Conservation (phyloP, 805 yeast species). For the Wickerhamomyces bovis region DNA sequence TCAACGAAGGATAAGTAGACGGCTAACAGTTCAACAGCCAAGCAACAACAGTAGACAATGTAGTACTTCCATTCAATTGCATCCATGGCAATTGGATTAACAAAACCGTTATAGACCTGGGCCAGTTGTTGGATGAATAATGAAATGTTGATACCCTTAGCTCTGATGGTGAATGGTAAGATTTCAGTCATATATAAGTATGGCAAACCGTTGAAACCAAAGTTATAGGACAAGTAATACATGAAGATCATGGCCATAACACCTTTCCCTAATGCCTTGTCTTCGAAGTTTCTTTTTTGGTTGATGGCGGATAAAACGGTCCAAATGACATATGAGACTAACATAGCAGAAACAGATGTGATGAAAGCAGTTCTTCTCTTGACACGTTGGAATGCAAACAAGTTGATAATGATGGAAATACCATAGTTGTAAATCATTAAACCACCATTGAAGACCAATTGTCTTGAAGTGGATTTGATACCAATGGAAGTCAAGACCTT, state of each 20-base stretch:
- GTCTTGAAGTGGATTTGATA: slow-evolving; percentile 35
- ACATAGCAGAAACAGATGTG: slow-evolving; percentile 29
- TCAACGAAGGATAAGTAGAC: slow-evolving; percentile 19
- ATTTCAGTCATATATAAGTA: slow-evolving; percentile 38
- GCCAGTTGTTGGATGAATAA: slow-evolving; percentile 12
- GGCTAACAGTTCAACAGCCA: slow-evolving; percentile 21
- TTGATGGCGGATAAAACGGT: slow-evolving; percentile 40
- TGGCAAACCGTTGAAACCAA: slow-evolving; percentile 40
- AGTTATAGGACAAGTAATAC: slow-evolving; percentile 33
- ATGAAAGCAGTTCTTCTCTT: slow-evolving; percentile 33
- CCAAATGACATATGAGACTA: slow-evolving; percentile 32
- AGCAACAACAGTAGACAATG: slow-evolving; percentile 28
- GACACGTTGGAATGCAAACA: slow-evolving; percentile 16
- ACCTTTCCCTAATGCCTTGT: slow-evolving; percentile 35
- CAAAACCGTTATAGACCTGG: slow-evolving; percentile 26
- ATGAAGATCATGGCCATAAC: slow-evolving; percentile 44
- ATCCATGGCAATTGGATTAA: slow-evolving; percentile 32
- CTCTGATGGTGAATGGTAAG: slow-evolving; percentile 25
- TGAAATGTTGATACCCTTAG: slow-evolving; percentile 21
- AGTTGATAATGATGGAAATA: slow-evolving; percentile 18
- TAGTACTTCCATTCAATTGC: slow-evolving; percentile 30
- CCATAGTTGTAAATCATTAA: slow-evolving; percentile 40
- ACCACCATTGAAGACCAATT: slow-evolving; percentile 43
- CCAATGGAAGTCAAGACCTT: slow-evolving; percentile 47
- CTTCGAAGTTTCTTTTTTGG: slow-evolving; percentile 32